Base-by-base conservation (phyloP, 306 rosid species). In the Malus sylvestris region DNA sequence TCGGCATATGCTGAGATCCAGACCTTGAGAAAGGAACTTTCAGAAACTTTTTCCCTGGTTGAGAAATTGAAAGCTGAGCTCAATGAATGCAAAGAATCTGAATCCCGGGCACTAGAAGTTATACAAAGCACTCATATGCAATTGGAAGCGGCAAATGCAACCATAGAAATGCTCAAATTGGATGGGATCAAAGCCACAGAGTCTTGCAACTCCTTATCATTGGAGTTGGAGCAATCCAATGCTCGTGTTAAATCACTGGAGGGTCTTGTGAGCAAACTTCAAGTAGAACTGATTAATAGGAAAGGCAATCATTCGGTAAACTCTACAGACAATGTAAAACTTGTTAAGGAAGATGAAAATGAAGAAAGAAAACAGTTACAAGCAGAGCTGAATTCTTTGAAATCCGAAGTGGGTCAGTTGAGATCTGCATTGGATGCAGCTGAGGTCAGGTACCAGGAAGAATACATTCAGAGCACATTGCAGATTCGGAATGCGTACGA, bases 401-500 rank as follows among this genome's bases (percentile, higher is more conserved):
- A 85, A 85, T 74, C 85, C 68, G 97, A 94, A 81, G 88, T 84
- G 53, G 90, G 33, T 30, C 82, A 85, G n/a, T 61, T 92, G 69
- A 92, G 81, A 72, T 83, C 96, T 76, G 90, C 98, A n/a, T 60
- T 89, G 72, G 93, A 89, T n/a, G 85, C 71, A n/a, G 85, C 93
- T n/a, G 94, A 91, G 88, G 79, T 72, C 40, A 80, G 91, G 73
- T 90, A 87, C 88, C 96, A 94, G 75, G 93, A 94, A 71, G 98
- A 94, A 83, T 87, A 85, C 62, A 88, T 91, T 74, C 97, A 82
- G 57, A 85, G 89, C 87, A 86, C 98, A 6, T 76, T 94, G 88
- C 95, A 94, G 87, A 87, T 87, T 67, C 80, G 95, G 80, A 87
- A 81, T 74, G 94, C 93, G 44, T 92, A 82, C 68, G 97, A 94